Base-by-base conservation (phyloP, 2,329 filamentous ascomycete species). In the Scedosporium aurantiacum region DNA sequence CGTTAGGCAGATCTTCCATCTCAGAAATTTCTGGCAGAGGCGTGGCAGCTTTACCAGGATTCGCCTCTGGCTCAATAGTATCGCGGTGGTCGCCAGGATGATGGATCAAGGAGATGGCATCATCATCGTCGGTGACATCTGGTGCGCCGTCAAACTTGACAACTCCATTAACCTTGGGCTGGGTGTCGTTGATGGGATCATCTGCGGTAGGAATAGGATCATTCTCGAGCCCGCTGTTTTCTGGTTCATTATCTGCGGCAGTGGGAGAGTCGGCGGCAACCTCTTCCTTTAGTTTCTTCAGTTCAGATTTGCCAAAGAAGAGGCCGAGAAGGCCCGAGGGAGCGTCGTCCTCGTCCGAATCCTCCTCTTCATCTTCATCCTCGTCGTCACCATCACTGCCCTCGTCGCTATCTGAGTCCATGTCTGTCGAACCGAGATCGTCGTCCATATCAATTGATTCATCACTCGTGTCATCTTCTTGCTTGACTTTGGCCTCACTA, bases 281-380 rank as follows among this genome's bases (percentile, higher is more conserved):
- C 45, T 79, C 73, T 3, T 75, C 69, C 60, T 81, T 76, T 57
- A 86, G 74, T 63, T 79, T 74, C 63, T 81, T 76, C 47, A 85
- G 66, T 63, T 86, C 83, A 0, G 79, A 79, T 66, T 83, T 84
- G 47, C 77, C 80, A 64, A 86, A 86, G 23, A 86, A 76, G 32
- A 85, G 72, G 0, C 82, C 82, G 1, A 86, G 70, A 0, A 86
- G 71, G 1, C 81, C 80, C 28, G 72, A 68, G 1, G 74, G 72
- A 25, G 76, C 74, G n/a, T 73, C 76, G 2, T 74, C 76, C 2
- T 76, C 75, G 25, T 74, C 74, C 7, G 76, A 78, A 4, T 73
- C 75, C 5, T 78, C 78, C 8, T 78, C 77, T 2, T 75, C 76
- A n/a, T 76, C 76, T 12, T 74, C 73, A 16, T 76, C 70, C 16